Conservation (phyloP, 192 early-diverging fungal genomes). For the Chytriomyces confervae region DNA sequence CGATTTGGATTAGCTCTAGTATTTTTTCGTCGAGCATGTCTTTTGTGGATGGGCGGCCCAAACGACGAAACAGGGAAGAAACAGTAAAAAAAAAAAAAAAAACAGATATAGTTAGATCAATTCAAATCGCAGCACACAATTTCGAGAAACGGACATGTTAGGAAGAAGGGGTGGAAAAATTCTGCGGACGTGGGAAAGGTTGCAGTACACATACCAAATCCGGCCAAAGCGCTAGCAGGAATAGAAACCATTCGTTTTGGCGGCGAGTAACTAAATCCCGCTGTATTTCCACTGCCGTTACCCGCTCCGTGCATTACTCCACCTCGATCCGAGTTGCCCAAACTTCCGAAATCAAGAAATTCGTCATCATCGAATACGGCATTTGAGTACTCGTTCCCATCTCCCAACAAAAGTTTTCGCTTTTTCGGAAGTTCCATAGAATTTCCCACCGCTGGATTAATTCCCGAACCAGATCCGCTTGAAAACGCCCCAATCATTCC, state of each 20-base stretch:
- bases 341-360: conserved; percentile 16
- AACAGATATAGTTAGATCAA: background rate
- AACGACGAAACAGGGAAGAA: background rate
- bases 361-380: conserved; percentile 5
- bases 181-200: background rate
- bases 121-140: too few species aligned
- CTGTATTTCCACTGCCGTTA: background rate
- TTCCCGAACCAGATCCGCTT: background rate
- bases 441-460: background rate
- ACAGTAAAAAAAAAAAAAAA: background rate
- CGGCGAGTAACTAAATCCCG: background rate
- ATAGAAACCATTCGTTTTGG: conserved; percentile 23
- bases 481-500: background rate
- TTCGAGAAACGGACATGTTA: background rate
- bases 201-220: background rate
- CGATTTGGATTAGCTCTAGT: conserved; percentile 32
- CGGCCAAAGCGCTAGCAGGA: conserved; percentile 6
- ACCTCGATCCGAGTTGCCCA: background rate
- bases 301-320: background rate
- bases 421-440: conserved; percentile 36
- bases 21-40: conserved; percentile 32
- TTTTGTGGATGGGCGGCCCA: background rate
- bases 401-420: conserved; percentile 41
- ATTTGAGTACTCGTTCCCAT: background rate
- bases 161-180: background rate